Conservation (phyloP, 192 early-diverging fungal species). For the Paraglomus brasilianum region DNA sequence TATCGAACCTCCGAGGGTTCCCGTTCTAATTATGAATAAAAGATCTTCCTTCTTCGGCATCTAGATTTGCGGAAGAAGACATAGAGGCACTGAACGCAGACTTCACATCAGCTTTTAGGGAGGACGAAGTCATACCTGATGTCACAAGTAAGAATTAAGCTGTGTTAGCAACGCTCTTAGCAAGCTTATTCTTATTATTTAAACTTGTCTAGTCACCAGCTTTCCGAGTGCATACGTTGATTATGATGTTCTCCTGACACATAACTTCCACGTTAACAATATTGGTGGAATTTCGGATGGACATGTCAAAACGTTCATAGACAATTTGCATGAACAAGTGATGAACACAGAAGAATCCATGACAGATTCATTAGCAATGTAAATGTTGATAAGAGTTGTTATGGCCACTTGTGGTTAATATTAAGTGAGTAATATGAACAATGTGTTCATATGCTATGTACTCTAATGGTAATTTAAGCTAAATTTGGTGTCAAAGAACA, state of each 20-base stretch:
- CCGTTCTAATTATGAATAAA: constrained; percentile 15
- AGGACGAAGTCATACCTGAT: constrained; percentile 16
- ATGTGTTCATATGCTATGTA: constrained; percentile 8
- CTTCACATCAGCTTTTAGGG: constrained; percentile 16
- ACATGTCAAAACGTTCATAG: constrained; percentile 13
- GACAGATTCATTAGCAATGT: constrained; percentile 20
- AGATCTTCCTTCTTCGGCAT: constrained; percentile 12
- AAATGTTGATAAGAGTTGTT: constrained; percentile 1
- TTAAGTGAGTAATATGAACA: constrained; percentile 20
- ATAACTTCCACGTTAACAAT: constrained; percentile 2
- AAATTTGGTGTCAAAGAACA: constrained; percentile 21
- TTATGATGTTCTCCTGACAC: background rate
- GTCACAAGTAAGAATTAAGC: constrained; percentile 24
- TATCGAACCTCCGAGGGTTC: too few relatives aligned
- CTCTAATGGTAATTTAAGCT: constrained; percentile 19
- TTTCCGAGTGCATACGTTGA: constrained; percentile 1
- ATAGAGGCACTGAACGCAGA: constrained; percentile 18
- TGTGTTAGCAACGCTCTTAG: constrained; percentile 9
- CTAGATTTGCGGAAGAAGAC: constrained; percentile 21
- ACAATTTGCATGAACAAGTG: constrained; percentile 1
- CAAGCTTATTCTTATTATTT: constrained; percentile 19
- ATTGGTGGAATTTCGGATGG: constrained; percentile 5
- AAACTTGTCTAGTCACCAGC: background rate
- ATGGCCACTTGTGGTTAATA: constrained; percentile 23
- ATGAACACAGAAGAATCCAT: constrained; percentile 20